phyloP scores from a whole-genome alignment of 768 basidiomycete genomes.

The Collybia mongolica region DNA sequence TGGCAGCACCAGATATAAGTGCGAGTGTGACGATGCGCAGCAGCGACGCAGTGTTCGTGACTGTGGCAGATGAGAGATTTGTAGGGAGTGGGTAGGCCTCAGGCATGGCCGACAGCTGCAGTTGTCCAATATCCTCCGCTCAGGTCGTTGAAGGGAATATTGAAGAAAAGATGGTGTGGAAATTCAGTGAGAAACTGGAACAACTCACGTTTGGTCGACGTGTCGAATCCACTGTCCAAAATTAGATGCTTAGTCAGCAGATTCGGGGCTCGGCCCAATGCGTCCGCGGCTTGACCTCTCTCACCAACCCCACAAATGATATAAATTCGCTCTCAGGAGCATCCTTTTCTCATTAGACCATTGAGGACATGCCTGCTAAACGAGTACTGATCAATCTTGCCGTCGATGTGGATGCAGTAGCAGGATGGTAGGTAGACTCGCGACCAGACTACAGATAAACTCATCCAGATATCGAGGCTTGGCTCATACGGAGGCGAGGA shows the following conservation, averaged over 20 bases:
- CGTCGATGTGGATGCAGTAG: slow-evolving; percentile 76
- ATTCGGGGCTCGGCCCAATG: too few species aligned
- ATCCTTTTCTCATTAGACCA: neutral
- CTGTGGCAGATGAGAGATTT: slow-evolving; percentile 66
- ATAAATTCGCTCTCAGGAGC: too few species aligned
- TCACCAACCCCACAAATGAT: too few species aligned
- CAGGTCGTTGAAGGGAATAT: neutral
- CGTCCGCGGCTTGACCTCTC: too few species aligned
- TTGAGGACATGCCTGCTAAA: slow-evolving; percentile 46
- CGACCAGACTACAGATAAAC: neutral
- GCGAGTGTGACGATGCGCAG: slow-evolving; percentile 87
- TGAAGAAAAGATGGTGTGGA: neutral
- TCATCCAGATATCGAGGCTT: slow-evolving; percentile 38
- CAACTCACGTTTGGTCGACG: slow-evolving; percentile 13
- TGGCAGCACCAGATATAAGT: slow-evolving; percentile 91
- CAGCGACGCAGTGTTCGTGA: slow-evolving; percentile 86
- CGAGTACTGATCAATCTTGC: slow-evolving; percentile 59
- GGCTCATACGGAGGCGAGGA: slow-evolving; percentile 79
- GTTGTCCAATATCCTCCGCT: slow-evolving; percentile 14
- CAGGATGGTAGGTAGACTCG: slow-evolving; percentile 53
- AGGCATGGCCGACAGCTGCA: slow-evolving; percentile 52
- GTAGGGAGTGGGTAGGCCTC: slow-evolving; percentile 73
- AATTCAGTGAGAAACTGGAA: neutral
- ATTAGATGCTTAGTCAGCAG: slow-evolving; percentile 2
- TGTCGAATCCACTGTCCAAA: slow-evolving; percentile 10